phyloP scores from a whole-genome alignment of 2,329 filamentous ascomycete species.

The Annulohypoxylon truncatum region DNA sequence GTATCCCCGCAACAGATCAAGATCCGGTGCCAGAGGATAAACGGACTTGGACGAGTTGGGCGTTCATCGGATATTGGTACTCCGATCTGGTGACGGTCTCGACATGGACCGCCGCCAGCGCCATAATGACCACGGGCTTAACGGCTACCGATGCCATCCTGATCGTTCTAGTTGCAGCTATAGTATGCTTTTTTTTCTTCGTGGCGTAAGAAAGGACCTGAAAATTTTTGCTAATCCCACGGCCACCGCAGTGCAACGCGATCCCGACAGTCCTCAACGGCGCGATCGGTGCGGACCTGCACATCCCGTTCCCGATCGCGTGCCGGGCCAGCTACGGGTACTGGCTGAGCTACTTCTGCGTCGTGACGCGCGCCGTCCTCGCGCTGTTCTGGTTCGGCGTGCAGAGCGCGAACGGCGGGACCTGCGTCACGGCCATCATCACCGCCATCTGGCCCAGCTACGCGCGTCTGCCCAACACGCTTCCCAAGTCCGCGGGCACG shows the following conservation, averaged over 20 bases:
- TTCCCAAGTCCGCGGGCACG: conserved; percentile 64
- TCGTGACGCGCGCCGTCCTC: conserved; percentile 57
- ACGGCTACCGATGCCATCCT: conserved; percentile 60
- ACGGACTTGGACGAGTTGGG: conserved; percentile 57
- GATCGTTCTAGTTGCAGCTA: conserved; percentile 60
- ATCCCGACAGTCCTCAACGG: conserved; percentile 60
- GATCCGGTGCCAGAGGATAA: conserved; percentile 53
- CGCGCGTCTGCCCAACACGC: conserved; percentile 61
- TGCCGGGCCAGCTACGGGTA: conserved; percentile 57
- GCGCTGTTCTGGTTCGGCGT: conserved; percentile 58
- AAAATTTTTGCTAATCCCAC: conserved; percentile 6
- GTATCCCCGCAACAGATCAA: conserved; percentile 34
- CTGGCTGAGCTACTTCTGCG: conserved; percentile 49
- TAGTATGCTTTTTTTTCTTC: conserved; percentile 39
- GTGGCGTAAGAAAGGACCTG: no score
- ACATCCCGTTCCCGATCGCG: conserved; percentile 56
- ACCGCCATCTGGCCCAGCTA: conserved; percentile 67
- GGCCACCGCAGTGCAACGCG: conserved; percentile 52
- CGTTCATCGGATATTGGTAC: conserved; percentile 62
- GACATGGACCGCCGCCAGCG: conserved; percentile 47
- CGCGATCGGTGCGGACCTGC: conserved; percentile 49
- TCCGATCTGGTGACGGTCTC: conserved; percentile 56
- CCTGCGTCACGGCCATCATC: conserved; percentile 58
- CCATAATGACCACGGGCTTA: conserved; percentile 47
- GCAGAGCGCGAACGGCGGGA: conserved; percentile 72